phyloP scores from a whole-genome alignment of 2,329 filamentous ascomycete genomes.

The Juglanconis oblonga region DNA sequence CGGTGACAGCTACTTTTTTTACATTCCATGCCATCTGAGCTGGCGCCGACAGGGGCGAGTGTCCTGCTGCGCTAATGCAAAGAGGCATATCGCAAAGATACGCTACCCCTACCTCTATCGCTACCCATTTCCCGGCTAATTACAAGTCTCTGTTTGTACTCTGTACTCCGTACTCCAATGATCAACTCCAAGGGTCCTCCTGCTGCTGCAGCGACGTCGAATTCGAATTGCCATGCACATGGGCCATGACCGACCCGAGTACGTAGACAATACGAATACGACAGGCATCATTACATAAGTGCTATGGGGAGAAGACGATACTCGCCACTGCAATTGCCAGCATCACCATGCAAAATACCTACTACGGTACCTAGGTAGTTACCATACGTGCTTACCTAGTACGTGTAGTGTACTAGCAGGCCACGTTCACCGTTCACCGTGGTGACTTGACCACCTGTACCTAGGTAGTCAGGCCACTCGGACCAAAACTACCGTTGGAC shows the following conservation, averaged over 20 bases:
- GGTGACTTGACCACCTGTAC: too few relatives aligned
- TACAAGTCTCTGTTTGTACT: background rate
- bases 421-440: too few relatives aligned
- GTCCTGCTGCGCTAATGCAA: constrained; percentile 8
- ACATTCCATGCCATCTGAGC: background rate
- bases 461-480: too few relatives aligned
- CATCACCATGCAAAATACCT: too few relatives aligned
- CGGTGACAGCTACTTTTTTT: constrained; percentile 16
- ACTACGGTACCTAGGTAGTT: background rate
- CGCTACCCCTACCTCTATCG: background rate
- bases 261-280: constrained; percentile 7
- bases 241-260: constrained; percentile 1
- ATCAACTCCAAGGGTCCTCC: background rate
- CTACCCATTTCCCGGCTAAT: rapidly evolving
- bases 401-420: background rate
- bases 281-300: background rate
- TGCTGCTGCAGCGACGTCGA: background rate
- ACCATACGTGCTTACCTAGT: background rate
- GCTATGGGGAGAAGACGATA: background rate
- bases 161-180: too few relatives aligned
- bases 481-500: too few relatives aligned
- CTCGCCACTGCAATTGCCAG: background rate
- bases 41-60: constrained; percentile 10
- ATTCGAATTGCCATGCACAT: too few relatives aligned
- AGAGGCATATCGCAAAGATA: background rate